phyloP scores from a whole-genome alignment of 2,329 filamentous ascomycete genomes.

The Penicillium sp. region DNA sequence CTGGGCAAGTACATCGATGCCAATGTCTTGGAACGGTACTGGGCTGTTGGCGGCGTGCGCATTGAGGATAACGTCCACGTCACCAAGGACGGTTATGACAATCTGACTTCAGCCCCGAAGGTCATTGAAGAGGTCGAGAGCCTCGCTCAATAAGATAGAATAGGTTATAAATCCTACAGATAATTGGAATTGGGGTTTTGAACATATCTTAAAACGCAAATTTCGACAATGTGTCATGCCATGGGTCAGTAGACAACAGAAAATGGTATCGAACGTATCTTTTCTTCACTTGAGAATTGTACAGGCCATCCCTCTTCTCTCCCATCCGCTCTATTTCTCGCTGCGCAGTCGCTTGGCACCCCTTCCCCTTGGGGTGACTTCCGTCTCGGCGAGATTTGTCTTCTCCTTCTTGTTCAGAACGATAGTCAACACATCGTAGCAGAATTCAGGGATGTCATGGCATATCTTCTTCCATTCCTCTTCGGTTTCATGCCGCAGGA shows the following conservation, averaged over 20 bases:
- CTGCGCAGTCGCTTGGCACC: slow-evolving; percentile 44
- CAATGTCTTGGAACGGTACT: slow-evolving; percentile 75
- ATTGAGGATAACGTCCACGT: slow-evolving; percentile 92
- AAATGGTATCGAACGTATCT: not conserved
- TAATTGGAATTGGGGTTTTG: too few relatives aligned
- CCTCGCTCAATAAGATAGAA: slow-evolving; percentile 30
- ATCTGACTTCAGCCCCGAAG: slow-evolving; percentile 80
- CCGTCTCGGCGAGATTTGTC: slow-evolving; percentile 37
- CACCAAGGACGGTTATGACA: slow-evolving; percentile 77
- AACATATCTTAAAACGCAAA: too few relatives aligned
- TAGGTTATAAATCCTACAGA: too few relatives aligned
- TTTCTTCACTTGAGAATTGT: too few relatives aligned
- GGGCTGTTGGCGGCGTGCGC: slow-evolving; percentile 86
- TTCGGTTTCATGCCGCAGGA: slow-evolving; percentile 82
- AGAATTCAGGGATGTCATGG: slow-evolving; percentile 87
- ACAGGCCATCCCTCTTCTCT: too few relatives aligned
- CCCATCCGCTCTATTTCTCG: slow-evolving; percentile 23
- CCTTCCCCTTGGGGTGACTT: slow-evolving; percentile 40
- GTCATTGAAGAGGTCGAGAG: slow-evolving; percentile 67
- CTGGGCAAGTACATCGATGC: slow-evolving; percentile 78
- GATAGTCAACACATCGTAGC: slow-evolving; percentile 82
- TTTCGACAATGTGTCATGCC: too few relatives aligned
- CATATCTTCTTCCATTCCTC: slow-evolving; percentile 83
- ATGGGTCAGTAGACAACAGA: too few relatives aligned
- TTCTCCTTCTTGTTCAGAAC: slow-evolving; percentile 53